Evolutionary conservation across 2,329 filamentous ascomycete species (phyloP).

Genomic region (Fusarium devonianum): DNA sequence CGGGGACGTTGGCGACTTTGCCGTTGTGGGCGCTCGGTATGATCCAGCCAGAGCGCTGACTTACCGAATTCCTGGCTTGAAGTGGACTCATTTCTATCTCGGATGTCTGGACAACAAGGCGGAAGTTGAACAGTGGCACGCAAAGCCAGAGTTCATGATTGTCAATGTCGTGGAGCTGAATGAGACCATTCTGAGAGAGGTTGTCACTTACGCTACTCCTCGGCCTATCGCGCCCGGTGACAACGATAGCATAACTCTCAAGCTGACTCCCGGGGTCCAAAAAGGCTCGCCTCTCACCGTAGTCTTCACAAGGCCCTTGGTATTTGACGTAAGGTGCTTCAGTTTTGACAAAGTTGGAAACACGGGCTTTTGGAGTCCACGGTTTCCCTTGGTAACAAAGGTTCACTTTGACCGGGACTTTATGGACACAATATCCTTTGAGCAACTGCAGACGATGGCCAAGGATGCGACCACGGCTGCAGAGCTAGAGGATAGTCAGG

Average conservation of each 20-base stretch:
- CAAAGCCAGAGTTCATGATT: slow-evolving; percentile 68
- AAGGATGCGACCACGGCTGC: slow-evolving; percentile 59
- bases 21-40: slow-evolving; percentile 77
- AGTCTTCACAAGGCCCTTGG: slow-evolving; percentile 73
- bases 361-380: slow-evolving; percentile 73
- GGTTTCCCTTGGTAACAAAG: slow-evolving; percentile 80
- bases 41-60: slow-evolving; percentile 67
- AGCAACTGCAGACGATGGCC: slow-evolving; percentile 73
- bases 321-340: slow-evolving; percentile 82
- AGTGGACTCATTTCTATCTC: slow-evolving; percentile 83
- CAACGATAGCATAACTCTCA: slow-evolving; percentile 54
- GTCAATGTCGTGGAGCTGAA: slow-evolving; percentile 69
- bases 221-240: slow-evolving; percentile 48
- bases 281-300: slow-evolving; percentile 53
- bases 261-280: slow-evolving; percentile 55
- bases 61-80: slow-evolving; percentile 60
- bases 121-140: slow-evolving; percentile 58
- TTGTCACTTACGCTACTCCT: slow-evolving; percentile 58
- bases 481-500: slow-evolving; percentile 63
- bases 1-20: slow-evolving; percentile 85
- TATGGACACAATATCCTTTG: slow-evolving; percentile 72
- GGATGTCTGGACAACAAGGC: slow-evolving; percentile 77
- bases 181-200: slow-evolving; percentile 56
- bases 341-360: slow-evolving; percentile 78
- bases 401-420: slow-evolving; percentile 78